phyloP scores from a whole-genome alignment of 164 flowering plant genomes.

The Houttuynia cordata region DNA sequence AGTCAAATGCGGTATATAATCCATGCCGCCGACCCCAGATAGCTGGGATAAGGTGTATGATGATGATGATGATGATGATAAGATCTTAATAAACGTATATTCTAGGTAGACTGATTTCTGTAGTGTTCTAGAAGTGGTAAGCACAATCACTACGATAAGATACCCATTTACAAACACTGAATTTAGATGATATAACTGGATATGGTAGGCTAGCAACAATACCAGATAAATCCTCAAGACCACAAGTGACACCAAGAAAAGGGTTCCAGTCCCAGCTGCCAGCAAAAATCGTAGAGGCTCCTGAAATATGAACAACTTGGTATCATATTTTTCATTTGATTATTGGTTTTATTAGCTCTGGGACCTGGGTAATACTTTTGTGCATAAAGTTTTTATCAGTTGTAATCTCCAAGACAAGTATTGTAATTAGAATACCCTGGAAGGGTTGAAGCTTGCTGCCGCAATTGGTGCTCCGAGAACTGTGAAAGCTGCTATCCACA shows the following conservation, averaged over 20 bases:
- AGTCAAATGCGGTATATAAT: too few species aligned
- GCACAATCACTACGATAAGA: too few species aligned
- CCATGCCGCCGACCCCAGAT: too few species aligned
- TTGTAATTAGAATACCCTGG: conserved; percentile 39
- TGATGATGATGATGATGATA: too few species aligned
- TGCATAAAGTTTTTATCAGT: neutral
- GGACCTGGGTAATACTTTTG: too few species aligned
- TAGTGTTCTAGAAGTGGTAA: too few species aligned
- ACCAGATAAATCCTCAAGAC: conserved; percentile 88
- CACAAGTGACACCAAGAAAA: conserved; percentile 75
- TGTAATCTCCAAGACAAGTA: neutral
- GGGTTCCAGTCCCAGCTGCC: conserved; percentile 91
- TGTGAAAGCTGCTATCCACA: conserved; percentile 72
- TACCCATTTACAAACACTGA: neutral
- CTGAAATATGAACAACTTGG: conserved; percentile 28
- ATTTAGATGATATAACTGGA: neutral
- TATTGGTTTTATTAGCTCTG: neutral
- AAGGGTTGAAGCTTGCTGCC: conserved; percentile 94
- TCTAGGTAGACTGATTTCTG: too few species aligned
- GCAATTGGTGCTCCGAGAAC: conserved; percentile 81
- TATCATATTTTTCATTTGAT: neutral
- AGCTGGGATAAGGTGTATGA: too few species aligned
- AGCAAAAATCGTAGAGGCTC: conserved; percentile 73
- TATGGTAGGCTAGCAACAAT: conserved; percentile 3
- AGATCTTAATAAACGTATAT: too few species aligned